Evolutionary conservation across 2,329 filamentous ascomycete genomes (phyloP).

Genomic region (Boeremia exigua): DNA sequence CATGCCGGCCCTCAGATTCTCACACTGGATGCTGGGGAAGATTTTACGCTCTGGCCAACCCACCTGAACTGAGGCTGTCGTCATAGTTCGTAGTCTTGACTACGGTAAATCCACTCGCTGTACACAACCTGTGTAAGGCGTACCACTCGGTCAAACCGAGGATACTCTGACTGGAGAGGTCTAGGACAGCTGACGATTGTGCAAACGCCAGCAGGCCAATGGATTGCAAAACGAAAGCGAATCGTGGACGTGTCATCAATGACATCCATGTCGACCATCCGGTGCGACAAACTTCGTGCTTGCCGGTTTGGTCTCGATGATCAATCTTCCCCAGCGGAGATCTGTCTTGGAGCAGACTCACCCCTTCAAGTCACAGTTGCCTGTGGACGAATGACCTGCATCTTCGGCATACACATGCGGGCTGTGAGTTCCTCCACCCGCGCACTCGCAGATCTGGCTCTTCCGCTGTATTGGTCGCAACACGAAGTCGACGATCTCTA

Average conservation of each 20-base stretch:
- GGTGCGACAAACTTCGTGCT: background rate
- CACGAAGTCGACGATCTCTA: too few relatives aligned
- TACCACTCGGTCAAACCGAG: background rate
- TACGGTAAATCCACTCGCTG: background rate
- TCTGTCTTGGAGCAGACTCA: background rate
- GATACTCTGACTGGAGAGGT: background rate
- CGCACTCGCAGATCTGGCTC: too few relatives aligned
- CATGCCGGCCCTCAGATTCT: conserved; percentile 40
- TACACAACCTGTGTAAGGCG: background rate
- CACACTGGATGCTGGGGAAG: conserved; percentile 44
- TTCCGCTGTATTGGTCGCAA: too few relatives aligned
- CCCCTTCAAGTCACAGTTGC: background rate
- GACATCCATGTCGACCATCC: background rate
- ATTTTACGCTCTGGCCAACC: conserved; percentile 29
- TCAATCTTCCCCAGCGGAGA: background rate
- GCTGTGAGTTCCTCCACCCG: too few relatives aligned
- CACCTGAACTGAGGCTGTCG: conserved; percentile 1
- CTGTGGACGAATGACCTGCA: background rate
- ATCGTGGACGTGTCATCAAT: background rate
- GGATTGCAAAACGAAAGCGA: background rate
- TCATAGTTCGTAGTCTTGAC: background rate
- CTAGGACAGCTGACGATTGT: background rate
- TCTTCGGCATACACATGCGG: too few relatives aligned
- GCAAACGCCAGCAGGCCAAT: background rate
- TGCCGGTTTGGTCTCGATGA: background rate